Evolutionary conservation across 2,329 filamentous ascomycete species (phyloP).

Genomic region (Gremmenia infestans): DNA sequence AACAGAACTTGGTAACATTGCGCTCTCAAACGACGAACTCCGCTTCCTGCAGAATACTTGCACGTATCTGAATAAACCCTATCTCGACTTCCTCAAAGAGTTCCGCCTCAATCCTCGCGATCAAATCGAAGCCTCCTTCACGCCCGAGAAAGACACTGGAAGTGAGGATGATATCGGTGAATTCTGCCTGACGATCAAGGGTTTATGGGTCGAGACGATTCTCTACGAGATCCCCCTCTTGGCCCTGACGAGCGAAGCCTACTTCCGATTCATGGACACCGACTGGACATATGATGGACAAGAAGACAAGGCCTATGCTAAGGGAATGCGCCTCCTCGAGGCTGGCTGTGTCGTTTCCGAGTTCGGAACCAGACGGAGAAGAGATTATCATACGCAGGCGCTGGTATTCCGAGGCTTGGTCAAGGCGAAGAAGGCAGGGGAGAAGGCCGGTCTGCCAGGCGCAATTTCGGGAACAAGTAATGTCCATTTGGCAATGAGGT

Average conservation of each 20-base stretch:
- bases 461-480: conserved; percentile 88
- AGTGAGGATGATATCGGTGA: conserved; percentile 66
- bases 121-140: conserved; percentile 63
- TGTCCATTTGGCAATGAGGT: conserved; percentile 93
- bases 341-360: conserved; percentile 87
- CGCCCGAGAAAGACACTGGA: conserved; percentile 51
- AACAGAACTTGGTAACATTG: conserved; percentile 75
- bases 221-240: conserved; percentile 95
- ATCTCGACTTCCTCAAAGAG: conserved; percentile 74
- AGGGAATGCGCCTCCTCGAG: conserved; percentile 72
- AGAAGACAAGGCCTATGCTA: conserved; percentile 76
- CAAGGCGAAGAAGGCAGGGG: conserved; percentile 67
- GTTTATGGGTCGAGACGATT: conserved; percentile 90
- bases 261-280: conserved; percentile 92
- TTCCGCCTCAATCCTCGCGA: conserved; percentile 79
- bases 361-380: conserved; percentile 82
- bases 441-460: conserved; percentile 60
- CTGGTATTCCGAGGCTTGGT: conserved; percentile 84
- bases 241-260: conserved; percentile 88
- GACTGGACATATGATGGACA: conserved; percentile 90
- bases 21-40: conserved; percentile 73
- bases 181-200: conserved; percentile 70
- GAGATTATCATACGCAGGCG: conserved; percentile 93
- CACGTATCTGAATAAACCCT: conserved; percentile 71
- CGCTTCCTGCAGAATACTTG: conserved; percentile 74